Conservation (phyloP, 2,329 filamentous ascomycete genomes). For the Alternaria triticina region DNA sequence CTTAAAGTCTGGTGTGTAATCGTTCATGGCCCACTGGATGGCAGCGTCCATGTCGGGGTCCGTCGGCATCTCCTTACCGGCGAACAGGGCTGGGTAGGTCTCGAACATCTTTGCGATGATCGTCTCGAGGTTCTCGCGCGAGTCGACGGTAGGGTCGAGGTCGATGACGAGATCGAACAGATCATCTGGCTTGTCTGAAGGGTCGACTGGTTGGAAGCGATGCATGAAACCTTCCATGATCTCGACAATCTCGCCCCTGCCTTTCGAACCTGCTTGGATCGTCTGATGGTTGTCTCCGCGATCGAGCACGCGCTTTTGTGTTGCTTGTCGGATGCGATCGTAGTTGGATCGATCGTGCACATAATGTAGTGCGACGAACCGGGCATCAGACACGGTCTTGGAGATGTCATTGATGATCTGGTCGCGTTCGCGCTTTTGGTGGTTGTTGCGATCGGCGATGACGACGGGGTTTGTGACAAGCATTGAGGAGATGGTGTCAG, state of each 20-base stretch:
- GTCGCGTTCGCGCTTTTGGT: constrained; percentile 82
- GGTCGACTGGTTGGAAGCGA: constrained; percentile 80
- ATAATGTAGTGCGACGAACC: constrained; percentile 86
- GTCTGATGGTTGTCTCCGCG: constrained; percentile 98
- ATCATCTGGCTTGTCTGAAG: constrained; percentile 72
- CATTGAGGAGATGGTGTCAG: constrained; percentile 69
- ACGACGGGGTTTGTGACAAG: constrained; percentile 73
- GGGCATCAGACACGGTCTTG: constrained; percentile 65
- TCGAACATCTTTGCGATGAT: constrained; percentile 74
- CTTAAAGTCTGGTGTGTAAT: constrained; percentile 77
- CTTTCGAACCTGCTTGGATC: constrained; percentile 82
- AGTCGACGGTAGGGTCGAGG: constrained; percentile 78
- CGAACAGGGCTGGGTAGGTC: constrained; percentile 79
- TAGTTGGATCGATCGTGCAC: constrained; percentile 74
- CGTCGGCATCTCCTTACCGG: constrained; percentile 66
- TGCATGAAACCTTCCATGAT: constrained; percentile 96
- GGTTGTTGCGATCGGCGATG: constrained; percentile 93
- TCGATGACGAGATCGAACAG: constrained; percentile 86
- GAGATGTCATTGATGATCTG: constrained; percentile 84
- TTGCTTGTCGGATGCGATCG: constrained; percentile 74
- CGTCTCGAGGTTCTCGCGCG: constrained; percentile 83
- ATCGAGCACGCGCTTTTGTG: constrained; percentile 77
- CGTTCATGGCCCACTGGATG: constrained; percentile 74
- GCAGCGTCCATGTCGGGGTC: constrained; percentile 79
- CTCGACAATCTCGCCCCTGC: constrained; percentile 74